Base-by-base conservation (phyloP, 768 basidiomycete genomes). In the Rubroboletus satanas region DNA sequence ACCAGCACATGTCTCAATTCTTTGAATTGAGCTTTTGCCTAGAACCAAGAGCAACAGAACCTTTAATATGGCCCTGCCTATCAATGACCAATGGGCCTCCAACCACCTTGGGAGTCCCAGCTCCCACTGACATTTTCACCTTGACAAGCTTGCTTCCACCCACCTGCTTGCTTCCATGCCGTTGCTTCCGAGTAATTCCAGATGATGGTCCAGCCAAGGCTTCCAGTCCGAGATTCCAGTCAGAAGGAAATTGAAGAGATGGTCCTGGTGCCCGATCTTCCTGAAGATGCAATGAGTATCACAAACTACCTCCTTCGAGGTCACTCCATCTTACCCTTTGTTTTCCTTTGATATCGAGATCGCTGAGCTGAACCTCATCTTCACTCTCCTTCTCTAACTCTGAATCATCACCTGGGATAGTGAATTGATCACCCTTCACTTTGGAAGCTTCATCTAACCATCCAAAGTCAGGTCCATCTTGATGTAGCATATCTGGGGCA, bases 11-110 rank as follows among this genome's bases (percentile, higher is more conserved):
- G 15, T 51, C 11, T 69, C 55, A 71, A 35, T 65, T 70, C 41
- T 66, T 69, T 37, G 70, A 70, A 42, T 68, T 70, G 39, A 70
- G n/a, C 45, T 49, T 71, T 47, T 58, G 70, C 39, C 66, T 64
- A 36, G 69, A 57, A n/a, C 69, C 69, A n/a, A 70, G 59, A 6
- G 26, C 46, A 49, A 66, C 58, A 11, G 52, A 14, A 10, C 70
- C 66, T 48, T 59, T 60, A 50, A 68, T 9, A 52, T 15, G 66
- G 7, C 70, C 68, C 0, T 45, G 56, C 12, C 52, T 43, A 43
- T 71, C 70, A 32, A 71, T 42, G 4, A 32, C 54, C 41, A 70
- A 55, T 12, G 64, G 57, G 9, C 51, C 37, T 21, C 41, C 45
- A 4, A 12, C 61, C 41, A 5, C 12, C n/a, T 55, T 50, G 28